A percentile compares a stretch with the other conserved stretches of the same genome.
phyloP scores from a whole-genome alignment of 2,329 filamentous ascomycete genomes.

The Diplodia seriata region DNA sequence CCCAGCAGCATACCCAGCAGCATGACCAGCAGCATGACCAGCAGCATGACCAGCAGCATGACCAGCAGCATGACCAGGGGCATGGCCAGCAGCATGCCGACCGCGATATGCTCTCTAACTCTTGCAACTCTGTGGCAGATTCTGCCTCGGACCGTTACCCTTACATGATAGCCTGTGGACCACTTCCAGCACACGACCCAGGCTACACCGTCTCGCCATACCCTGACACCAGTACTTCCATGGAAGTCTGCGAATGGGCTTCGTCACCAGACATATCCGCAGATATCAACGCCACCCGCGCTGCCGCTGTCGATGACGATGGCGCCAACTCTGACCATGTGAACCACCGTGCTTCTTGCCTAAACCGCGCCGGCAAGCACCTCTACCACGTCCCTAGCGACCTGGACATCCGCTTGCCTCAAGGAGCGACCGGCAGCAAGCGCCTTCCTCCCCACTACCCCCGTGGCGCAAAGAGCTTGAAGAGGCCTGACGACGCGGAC shows the following conservation, averaged over 20 bases:
- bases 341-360: not conserved
- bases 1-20: not conserved
- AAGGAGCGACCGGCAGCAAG: not conserved
- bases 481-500: not conserved
- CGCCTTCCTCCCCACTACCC: not conserved
- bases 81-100: too few species aligned
- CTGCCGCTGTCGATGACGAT: not conserved
- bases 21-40: not conserved
- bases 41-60: too few species aligned
- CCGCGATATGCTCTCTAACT: not conserved
- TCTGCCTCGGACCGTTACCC: not conserved
- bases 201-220: not conserved
- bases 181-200: not conserved
- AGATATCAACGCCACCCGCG: not conserved
- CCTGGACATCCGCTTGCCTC: not conserved
- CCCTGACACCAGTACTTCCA: not conserved
- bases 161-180: not conserved
- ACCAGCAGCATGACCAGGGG: not conserved
- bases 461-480: not conserved
- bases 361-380: not conserved
- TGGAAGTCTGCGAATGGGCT: slow-evolving; percentile 14
- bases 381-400: not conserved
- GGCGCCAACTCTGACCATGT: not conserved
- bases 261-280: not conserved
- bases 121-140: not conserved